phyloP scores from a whole-genome alignment of 768 basidiomycete genomes.

The Trichaptum fuscoviolaceum region DNA sequence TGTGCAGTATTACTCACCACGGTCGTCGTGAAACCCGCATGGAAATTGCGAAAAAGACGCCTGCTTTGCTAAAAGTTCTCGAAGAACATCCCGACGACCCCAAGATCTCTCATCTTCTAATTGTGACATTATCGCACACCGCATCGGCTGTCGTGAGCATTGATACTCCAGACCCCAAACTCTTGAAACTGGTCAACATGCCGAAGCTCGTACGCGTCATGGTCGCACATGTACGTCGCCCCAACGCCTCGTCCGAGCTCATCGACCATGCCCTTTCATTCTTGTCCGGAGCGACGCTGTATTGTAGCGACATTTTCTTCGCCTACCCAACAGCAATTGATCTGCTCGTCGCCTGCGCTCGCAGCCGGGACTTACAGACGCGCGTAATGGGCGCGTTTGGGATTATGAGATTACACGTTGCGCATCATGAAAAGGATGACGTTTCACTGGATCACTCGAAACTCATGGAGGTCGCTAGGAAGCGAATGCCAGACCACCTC shows the following conservation, averaged over 20 bases:
- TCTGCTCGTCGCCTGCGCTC: constrained; percentile 52
- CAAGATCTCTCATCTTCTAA: constrained; percentile 42
- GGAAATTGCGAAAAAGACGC: constrained; percentile 44
- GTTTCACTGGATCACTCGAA: constrained; percentile 43
- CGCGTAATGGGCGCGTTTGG: constrained; percentile 49
- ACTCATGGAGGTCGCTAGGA: constrained; percentile 37
- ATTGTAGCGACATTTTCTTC: constrained; percentile 41
- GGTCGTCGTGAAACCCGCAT: constrained; percentile 45
- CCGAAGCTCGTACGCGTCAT: constrained; percentile 37
- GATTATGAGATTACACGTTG: constrained; percentile 44
- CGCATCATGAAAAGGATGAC: constrained; percentile 39
- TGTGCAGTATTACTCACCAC: constrained; percentile 58
- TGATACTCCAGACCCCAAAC: constrained; percentile 30
- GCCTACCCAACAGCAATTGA: constrained; percentile 37
- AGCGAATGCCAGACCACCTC: constrained; percentile 43
- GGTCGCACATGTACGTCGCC: constrained; percentile 38
- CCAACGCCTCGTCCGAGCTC: constrained; percentile 34
- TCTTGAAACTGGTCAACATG: constrained; percentile 39
- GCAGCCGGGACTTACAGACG: constrained; percentile 48
- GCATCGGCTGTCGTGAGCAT: constrained; percentile 39
- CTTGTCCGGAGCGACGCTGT: constrained; percentile 36
- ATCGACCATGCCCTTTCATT: constrained; percentile 50
- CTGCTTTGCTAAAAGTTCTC: constrained; percentile 39
- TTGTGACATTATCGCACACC: constrained; percentile 50
- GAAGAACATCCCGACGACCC: constrained; percentile 47